These are phyloP conservation scores for Austroboletus niveus DNA, from an alignment of 1,284 basidiomycete species.

Conservation along the genomic window DNA sequence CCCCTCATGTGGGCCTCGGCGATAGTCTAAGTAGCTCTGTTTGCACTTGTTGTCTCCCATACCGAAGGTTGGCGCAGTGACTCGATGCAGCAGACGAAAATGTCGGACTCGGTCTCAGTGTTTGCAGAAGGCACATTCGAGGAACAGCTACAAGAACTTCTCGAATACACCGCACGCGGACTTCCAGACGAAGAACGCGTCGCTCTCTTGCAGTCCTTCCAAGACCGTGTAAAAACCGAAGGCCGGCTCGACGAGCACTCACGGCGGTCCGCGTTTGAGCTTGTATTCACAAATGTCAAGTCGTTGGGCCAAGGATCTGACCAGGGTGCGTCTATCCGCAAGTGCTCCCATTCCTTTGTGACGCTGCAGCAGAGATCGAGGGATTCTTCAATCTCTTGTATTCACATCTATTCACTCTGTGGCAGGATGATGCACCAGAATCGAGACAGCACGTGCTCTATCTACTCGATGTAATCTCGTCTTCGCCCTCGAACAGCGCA, in stretches of 20 bases:
- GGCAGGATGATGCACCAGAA: constrained; percentile 53
- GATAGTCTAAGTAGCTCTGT: neutral
- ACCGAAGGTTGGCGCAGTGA: constrained; percentile 7
- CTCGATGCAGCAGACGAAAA: constrained; percentile 11
- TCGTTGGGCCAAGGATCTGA: constrained; percentile 72
- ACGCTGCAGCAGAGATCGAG: constrained; percentile 60
- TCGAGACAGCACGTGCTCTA: constrained; percentile 47
- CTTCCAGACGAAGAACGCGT: constrained; percentile 67
- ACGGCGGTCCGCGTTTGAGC: constrained; percentile 52
- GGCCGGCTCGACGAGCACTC: constrained; percentile 48
- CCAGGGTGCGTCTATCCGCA: constrained; percentile 49
- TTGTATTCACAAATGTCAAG: constrained; percentile 62
- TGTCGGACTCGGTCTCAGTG: constrained; percentile 73
- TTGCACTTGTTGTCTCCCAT: constrained; percentile 16
- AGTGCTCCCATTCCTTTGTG: constrained; percentile 2
- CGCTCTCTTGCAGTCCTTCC: constrained; percentile 64
- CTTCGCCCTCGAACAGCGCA: constrained; percentile 50
- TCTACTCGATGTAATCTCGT: constrained; percentile 56
- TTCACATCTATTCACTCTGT: constrained; percentile 64
- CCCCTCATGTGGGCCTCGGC: too few relatives aligned
- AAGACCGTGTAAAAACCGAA: constrained; percentile 54
- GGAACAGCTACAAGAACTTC: constrained; percentile 80
- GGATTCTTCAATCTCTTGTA: constrained; percentile 84
- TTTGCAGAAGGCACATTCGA: constrained; percentile 87
- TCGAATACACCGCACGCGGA: constrained; percentile 71